phyloP scores from a whole-genome alignment of 108 stramenopile species.

The Cyclotella atomus region DNA sequence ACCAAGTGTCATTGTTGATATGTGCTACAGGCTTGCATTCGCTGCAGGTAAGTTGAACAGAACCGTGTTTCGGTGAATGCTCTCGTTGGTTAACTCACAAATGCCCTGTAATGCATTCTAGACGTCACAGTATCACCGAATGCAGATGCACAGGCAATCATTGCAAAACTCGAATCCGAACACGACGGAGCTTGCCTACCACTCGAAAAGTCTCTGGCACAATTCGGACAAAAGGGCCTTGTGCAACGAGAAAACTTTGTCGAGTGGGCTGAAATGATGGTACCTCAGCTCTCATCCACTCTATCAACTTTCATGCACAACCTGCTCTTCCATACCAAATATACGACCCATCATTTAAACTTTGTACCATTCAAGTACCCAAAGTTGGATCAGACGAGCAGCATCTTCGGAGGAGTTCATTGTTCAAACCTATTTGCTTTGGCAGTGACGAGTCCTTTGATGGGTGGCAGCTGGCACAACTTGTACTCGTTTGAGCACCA shows the following conservation, averaged over 20 bases:
- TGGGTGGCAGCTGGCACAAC: constrained; percentile 48
- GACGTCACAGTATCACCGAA: constrained; percentile 32
- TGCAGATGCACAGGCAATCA: constrained; percentile 27
- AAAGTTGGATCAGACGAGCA: constrained; percentile 38
- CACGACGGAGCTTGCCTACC: constrained; percentile 32
- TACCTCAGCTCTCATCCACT: constrained; percentile 39
- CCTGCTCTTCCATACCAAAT: constrained; percentile 45
- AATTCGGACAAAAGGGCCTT: constrained; percentile 18
- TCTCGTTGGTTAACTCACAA: not conserved
- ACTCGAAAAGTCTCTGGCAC: constrained; percentile 38
- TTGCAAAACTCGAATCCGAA: constrained; percentile 42
- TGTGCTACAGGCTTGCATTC: constrained; percentile 47
- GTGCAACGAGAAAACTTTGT: constrained; percentile 36
- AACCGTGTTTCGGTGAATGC: not conserved
- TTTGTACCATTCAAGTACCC: constrained; percentile 42
- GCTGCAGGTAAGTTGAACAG: constrained; percentile 28
- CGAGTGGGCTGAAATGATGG: constrained; percentile 42
- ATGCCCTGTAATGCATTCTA: not conserved
- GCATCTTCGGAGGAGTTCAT: constrained; percentile 31
- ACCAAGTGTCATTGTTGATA: constrained; percentile 29
- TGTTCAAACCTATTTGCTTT: constrained; percentile 43
- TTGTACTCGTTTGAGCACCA: constrained; percentile 44
- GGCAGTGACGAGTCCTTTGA: constrained; percentile 34
- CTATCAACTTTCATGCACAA: constrained; percentile 49
- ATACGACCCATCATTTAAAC: constrained; percentile 33